A percentile compares a stretch with the other conserved stretches of the same genome.
Conservation (phyloP, 1,284 basidiomycete species). For the Microbotryomycetes sp. region DNA sequence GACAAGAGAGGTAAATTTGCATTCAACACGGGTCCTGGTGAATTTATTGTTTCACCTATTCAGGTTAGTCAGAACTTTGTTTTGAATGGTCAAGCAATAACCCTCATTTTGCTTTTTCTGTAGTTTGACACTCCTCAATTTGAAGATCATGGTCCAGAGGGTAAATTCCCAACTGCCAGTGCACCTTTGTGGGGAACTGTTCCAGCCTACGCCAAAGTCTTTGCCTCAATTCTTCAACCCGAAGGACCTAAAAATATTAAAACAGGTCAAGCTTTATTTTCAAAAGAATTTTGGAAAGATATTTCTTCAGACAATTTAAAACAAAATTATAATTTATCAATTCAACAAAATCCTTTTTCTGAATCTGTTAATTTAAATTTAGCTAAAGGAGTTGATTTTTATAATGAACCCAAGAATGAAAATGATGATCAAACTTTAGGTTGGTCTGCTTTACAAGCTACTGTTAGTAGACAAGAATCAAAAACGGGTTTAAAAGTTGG, state of each 20-base stretch:
- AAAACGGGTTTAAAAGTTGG: neutral
- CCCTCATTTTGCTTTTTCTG: neutral
- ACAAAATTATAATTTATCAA: neutral
- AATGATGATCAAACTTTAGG: neutral
- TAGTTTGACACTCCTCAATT: constrained; percentile 9
- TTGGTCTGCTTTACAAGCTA: neutral
- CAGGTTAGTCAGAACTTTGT: too few species aligned
- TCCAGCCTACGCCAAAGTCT: neutral
- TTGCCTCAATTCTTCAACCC: neutral
- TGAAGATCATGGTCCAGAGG: neutral
- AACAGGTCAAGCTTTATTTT: neutral
- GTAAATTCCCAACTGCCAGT: neutral
- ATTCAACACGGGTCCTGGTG: neutral
- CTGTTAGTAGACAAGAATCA: neutral
- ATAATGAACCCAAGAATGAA: neutral
- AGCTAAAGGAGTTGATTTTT: neutral
- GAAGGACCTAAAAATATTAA: neutral
- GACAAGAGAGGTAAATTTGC: neutral
- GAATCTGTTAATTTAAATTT: neutral
- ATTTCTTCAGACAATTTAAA: neutral
- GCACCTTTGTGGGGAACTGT: constrained; percentile 5
- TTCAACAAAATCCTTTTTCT: neutral
- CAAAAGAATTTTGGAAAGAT: neutral
- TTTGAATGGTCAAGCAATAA: too few species aligned
- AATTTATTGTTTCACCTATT: neutral